Conservation (phyloP, 2,329 filamentous ascomycete genomes). For the Diaporthe nobilis region DNA sequence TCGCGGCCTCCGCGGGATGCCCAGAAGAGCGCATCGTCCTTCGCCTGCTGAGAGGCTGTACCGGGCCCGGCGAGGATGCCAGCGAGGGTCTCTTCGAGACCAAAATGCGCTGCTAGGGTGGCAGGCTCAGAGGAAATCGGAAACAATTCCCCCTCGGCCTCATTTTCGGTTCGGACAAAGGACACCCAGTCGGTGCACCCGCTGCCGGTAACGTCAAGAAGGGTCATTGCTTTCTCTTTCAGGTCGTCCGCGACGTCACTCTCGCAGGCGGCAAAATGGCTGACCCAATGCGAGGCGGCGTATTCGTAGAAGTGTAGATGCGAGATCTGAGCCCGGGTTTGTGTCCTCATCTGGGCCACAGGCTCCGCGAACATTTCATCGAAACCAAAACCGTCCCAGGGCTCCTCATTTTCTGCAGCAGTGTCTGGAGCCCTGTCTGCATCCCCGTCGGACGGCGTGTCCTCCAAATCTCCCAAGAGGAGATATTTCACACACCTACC, state of each 20-base stretch:
- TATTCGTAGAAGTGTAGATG: constrained; percentile 18
- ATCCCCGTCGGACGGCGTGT: not conserved
- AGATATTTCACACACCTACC: not conserved
- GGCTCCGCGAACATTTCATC: constrained; percentile 2
- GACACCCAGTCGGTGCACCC: constrained; percentile 18
- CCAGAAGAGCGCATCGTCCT: constrained; percentile 8
- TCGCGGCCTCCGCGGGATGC: constrained; percentile 8
- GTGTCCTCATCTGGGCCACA: not conserved
- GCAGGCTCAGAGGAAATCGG: not conserved
- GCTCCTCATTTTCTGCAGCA: not conserved
- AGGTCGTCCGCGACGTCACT: not conserved
- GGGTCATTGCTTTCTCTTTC: not conserved
- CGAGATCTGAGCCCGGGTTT: constrained; percentile 16
- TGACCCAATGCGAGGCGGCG: constrained; percentile 1
- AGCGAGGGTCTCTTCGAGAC: not conserved
- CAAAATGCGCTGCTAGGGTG: not conserved
- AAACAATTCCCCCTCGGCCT: not conserved
- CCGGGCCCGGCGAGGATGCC: not conserved
- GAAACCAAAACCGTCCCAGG: not conserved
- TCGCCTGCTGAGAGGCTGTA: not conserved
- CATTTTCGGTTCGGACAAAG: not conserved
- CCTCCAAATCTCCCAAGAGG: not conserved
- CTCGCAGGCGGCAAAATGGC: constrained; percentile 11
- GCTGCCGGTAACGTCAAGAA: not conserved
- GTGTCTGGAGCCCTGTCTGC: too few relatives aligned